Base-by-base conservation (phyloP, 306 rosid species). In the Prunus mongolica region DNA sequence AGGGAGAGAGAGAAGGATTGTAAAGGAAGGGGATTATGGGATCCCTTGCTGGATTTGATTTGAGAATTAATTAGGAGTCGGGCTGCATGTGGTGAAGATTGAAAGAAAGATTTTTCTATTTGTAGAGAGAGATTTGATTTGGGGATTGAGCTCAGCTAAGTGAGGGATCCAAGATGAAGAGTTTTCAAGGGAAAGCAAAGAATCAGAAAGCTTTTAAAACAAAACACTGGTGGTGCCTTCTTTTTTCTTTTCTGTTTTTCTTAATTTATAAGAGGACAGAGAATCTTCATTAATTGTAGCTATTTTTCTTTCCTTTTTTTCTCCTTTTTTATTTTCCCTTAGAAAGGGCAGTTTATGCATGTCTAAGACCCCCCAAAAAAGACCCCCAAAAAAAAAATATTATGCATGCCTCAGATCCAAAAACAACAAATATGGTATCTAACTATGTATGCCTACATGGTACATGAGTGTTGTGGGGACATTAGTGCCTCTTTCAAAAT, bases 161-260 rank as follows among this genome's bases (percentile, higher is more conserved):
- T 44, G 78, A 56, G 68, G 62, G 54, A 71, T 62, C 58, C 28
- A 69, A 69, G 74, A 50, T 66, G 68, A 69, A 51, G 80, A 77
- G 81, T 72, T 83, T 79, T 15, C 38, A 83, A 77, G 80, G 70
- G 38, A 54, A 78, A 71, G 82, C 77, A 15, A 81, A 80, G 87
- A 83, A 83, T 83, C 78, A 45, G 11, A 27, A 45, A 16, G 15
- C 30, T 54, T 52, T 45, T 6, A n/a, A 24, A 24, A 62, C 10
- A 2, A 62, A 62, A 28, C 44, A 28, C 67, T 62, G 44, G 67
- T 9, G 24, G 15, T 6, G 25, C 49, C 19, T 65, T 9, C 49
- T 38, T 10, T 13, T 5, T 30, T 62, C 6, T 32, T 60, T 60
- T 60, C 2, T 27, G 16, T 49, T 49, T 49, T 49, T 49, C 54